A percentile compares a stretch with the other conserved stretches of the same genome.
Conservation (phyloP, 129 eudicot species). For the Artemisia annua region DNA sequence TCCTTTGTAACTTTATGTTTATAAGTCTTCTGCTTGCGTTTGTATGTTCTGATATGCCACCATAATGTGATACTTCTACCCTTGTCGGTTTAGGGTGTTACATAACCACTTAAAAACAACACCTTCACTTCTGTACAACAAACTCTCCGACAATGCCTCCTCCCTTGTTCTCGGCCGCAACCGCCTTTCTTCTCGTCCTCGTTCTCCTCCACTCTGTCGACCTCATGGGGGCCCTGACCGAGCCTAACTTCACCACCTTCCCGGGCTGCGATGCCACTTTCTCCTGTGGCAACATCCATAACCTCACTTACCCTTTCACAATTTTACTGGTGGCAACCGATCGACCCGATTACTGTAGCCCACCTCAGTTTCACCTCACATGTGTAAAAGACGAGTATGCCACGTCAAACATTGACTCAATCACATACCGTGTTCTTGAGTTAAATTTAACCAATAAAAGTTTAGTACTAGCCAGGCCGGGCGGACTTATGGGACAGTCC, state of each 20-base stretch:
- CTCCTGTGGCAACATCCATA: constrained; percentile 54
- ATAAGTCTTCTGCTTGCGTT: too few relatives aligned
- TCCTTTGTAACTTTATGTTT: too few relatives aligned
- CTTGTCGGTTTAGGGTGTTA: too few relatives aligned
- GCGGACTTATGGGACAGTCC: constrained; percentile 51
- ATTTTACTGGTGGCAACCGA: constrained; percentile 57
- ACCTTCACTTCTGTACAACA: background rate
- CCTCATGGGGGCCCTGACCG: constrained; percentile 30
- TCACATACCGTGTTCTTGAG: constrained; percentile 47
- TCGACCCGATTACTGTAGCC: constrained; percentile 64
- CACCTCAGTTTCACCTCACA: constrained; percentile 53
- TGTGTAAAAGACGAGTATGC: constrained; percentile 37
- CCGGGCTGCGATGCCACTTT: constrained; percentile 46
- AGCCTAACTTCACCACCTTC: constrained; percentile 24
- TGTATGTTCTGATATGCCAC: too few relatives aligned
- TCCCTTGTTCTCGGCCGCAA: constrained; percentile 15
- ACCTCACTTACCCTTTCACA: constrained; percentile 61
- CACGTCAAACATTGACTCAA: constrained; percentile 34
- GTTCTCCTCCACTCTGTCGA: constrained; percentile 28
- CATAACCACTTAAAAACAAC: constrained; percentile 20
- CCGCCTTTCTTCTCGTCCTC: constrained; percentile 21
- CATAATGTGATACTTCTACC: too few relatives aligned
- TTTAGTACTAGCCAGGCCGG: constrained; percentile 38
- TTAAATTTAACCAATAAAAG: constrained; percentile 39
- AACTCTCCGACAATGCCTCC: constrained; percentile 28